Conservation (phyloP, 192 early-diverging fungal genomes). For the Coemansia umbellata region DNA sequence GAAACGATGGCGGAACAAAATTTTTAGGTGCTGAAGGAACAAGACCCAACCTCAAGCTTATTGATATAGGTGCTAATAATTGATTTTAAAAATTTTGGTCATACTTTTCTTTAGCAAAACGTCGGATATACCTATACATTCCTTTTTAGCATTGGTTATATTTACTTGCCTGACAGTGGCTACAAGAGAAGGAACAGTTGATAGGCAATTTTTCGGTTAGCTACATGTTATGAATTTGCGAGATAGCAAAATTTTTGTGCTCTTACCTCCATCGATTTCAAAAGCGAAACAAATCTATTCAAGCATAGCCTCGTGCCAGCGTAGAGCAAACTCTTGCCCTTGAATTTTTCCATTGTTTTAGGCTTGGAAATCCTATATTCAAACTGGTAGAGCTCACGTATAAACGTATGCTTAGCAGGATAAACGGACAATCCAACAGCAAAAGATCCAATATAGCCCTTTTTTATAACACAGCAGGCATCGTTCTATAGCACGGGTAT, state of each 20-base stretch:
- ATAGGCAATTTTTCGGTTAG: not conserved
- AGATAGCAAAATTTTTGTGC: not conserved
- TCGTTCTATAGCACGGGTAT: slow-evolving; percentile 13
- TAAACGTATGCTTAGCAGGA: slow-evolving; percentile 13
- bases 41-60: slow-evolving; percentile 22
- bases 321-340: not conserved
- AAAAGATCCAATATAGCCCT: slow-evolving; percentile 14
- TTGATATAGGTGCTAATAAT: slow-evolving; percentile 8
- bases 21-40: not conserved
- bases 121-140: too few species aligned
- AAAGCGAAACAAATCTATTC: slow-evolving; percentile 12
- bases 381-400: slow-evolving; percentile 38
- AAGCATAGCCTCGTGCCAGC: too few species aligned
- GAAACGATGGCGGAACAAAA: slow-evolving; percentile 27
- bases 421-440: slow-evolving; percentile 30
- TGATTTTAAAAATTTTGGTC: too few species aligned
- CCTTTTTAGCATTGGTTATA: too few species aligned
- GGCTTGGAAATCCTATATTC: not conserved
- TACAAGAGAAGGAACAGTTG: not conserved
- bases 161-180: slow-evolving; percentile 11
- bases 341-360: not conserved
- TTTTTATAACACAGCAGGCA: slow-evolving; percentile 18
- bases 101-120: too few species aligned
- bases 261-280: slow-evolving; percentile 39
- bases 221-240: not conserved